phyloP scores from a whole-genome alignment of 805 yeast species.

The Pichia thaimueangensis region DNA sequence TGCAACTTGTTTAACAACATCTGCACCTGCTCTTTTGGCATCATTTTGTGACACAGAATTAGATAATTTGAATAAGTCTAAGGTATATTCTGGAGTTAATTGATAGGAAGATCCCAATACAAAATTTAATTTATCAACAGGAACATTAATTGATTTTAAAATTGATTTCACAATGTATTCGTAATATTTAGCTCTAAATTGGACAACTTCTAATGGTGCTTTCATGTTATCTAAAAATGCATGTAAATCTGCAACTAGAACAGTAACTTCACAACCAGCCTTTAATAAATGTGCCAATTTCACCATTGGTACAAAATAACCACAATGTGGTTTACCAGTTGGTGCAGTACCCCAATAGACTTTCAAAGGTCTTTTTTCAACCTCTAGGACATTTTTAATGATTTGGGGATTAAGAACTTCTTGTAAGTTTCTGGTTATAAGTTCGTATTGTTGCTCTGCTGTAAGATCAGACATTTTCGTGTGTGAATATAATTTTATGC shows the following conservation, averaged over 20 bases:
- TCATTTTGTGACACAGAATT: constrained; percentile 88
- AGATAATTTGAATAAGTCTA: constrained; percentile 84
- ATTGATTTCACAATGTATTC: constrained; percentile 79
- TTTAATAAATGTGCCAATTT: constrained; percentile 89
- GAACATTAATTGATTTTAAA: constrained; percentile 79
- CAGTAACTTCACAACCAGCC: constrained; percentile 94
- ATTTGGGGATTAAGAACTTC: constrained; percentile 87
- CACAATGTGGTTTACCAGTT: constrained; percentile 98
- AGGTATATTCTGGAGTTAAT: constrained; percentile 63
- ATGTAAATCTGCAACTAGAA: constrained; percentile 89
- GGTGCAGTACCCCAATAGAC: constrained; percentile 99
- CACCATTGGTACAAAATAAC: constrained; percentile 97
- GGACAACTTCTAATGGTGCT: constrained; percentile 90
- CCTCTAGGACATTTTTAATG: constrained; percentile 76
- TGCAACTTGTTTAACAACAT: constrained; percentile 94
- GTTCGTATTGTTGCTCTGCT: constrained; percentile 59
- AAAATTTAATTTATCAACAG: constrained; percentile 80
- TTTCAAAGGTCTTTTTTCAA: constrained; percentile 73
- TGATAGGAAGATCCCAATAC: constrained; percentile 91
- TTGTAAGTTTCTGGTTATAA: constrained; percentile 82
- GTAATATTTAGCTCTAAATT: constrained; percentile 84
- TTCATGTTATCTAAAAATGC: constrained; percentile 98
- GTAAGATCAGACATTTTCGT: constrained; percentile 29
- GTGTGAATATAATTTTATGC: too few relatives aligned
- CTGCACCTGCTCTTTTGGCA: constrained; percentile 99